Percentiles rank a stretch among this genome's conserved stretches.
These are phyloP conservation scores for Dictyostelium citrinum DNA, from an alignment of 78 protist genomes.

Conservation along the genomic window DNA sequence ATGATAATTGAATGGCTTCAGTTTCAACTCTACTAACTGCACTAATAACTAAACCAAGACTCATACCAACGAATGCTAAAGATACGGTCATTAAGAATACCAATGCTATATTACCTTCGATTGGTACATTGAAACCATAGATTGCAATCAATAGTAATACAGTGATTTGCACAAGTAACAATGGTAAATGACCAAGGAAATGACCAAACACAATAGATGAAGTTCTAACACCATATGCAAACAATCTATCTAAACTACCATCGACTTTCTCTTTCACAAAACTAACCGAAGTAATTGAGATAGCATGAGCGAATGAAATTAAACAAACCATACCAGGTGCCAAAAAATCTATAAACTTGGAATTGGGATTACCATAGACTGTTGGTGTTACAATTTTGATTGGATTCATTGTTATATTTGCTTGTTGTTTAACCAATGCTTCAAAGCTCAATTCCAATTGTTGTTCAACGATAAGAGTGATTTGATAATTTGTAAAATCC, in stretches of 20 bases:
- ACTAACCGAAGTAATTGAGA: conserved; percentile 25
- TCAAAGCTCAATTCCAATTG: conserved; percentile 10
- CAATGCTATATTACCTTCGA: conserved; percentile 38
- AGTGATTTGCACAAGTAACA: conserved; percentile 33
- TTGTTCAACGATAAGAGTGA: not conserved
- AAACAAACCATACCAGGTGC: conserved; percentile 75
- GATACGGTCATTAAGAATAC: conserved; percentile 21
- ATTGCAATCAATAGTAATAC: conserved; percentile 17
- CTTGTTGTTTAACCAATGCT: not conserved
- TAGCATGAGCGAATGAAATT: conserved; percentile 31
- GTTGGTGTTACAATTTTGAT: conserved; percentile 4
- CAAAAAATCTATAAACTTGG: conserved; percentile 53
- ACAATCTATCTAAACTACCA: conserved; percentile 67
- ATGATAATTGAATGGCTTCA: conserved; percentile 70
- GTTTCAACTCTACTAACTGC: conserved; percentile 18
- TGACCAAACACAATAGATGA: conserved; percentile 7
- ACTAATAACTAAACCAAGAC: conserved; percentile 30
- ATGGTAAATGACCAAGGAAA: conserved; percentile 20
- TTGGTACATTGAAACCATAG: conserved; percentile 26
- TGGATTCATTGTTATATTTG: conserved; percentile 14
- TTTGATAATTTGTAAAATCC: conserved; percentile 60
- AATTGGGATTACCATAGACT: conserved; percentile 28
- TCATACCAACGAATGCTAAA: conserved; percentile 35
- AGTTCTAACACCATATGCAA: conserved; percentile 30
- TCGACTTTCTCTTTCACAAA: conserved; percentile 54